phyloP scores from a whole-genome alignment of 257 asterid genomes.

The Galeopsis tetrahit region DNA sequence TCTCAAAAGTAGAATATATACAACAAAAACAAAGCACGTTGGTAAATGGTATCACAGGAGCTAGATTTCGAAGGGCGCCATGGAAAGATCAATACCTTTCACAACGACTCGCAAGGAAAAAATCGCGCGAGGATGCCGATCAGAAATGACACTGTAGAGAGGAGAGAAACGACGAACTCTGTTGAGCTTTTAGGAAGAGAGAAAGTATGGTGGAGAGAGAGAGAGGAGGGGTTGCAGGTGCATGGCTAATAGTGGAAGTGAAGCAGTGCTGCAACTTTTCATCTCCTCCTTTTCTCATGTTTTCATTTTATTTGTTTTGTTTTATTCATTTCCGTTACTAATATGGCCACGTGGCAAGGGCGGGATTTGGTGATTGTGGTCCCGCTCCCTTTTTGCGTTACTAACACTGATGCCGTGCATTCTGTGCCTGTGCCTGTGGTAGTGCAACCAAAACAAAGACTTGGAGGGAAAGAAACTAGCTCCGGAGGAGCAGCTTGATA shows the following conservation, averaged over 20 bases:
- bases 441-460: background rate
- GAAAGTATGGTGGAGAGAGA: constrained; percentile 8
- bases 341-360: constrained; percentile 28
- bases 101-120: background rate
- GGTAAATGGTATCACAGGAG: background rate
- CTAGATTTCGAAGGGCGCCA: background rate
- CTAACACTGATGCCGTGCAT: background rate
- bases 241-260: constrained; percentile 24
- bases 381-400: background rate
- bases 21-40: background rate
- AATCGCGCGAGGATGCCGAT: background rate
- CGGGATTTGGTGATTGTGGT: background rate
- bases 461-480: background rate
- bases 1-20: background rate
- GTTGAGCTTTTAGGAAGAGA: constrained; percentile 1
- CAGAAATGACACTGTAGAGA: background rate
- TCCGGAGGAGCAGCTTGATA: too few relatives aligned
- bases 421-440: too few relatives aligned
- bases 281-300: background rate
- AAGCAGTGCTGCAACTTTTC: background rate
- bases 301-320: background rate
- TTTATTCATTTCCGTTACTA: background rate
- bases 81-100: too few relatives aligned
- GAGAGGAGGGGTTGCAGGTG: constrained; percentile 28
- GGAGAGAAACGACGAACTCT: constrained; percentile 1